A percentile compares a stretch with the other conserved stretches of the same genome.
Conservation (phyloP, 164 flowering plant species). For the Pachysandra terminalis region DNA sequence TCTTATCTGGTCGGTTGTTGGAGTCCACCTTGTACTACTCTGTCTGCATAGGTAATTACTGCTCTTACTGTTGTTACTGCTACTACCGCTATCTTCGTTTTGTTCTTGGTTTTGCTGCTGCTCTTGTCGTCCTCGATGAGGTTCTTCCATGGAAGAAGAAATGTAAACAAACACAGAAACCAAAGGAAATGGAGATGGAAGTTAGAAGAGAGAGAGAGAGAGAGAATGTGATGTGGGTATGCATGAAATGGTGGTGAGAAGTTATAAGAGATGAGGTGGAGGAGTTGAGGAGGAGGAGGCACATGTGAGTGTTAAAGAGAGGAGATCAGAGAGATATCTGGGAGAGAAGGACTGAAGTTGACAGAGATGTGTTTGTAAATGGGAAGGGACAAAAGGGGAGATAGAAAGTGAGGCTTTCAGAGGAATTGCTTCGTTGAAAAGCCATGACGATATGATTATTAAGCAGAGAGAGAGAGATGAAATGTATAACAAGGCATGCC, state of each 20-base stretch:
- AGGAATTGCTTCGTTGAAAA: conserved; percentile 58
- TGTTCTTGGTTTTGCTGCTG: conserved; percentile 23
- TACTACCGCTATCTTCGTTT: conserved; percentile 28
- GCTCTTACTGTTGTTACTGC: conserved; percentile 29
- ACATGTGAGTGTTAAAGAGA: conserved; percentile 28
- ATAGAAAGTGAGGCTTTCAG: conserved; percentile 47
- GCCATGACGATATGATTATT: conserved; percentile 37
- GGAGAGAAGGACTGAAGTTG: conserved; percentile 89
- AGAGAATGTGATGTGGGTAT: conserved; percentile 15
- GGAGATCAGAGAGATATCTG: conserved; percentile 67
- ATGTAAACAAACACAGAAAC: conserved; percentile 8
- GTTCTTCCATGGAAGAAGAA: conserved; percentile 47
- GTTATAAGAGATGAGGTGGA: conserved; percentile 18
- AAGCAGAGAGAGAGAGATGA: conserved; percentile 14
- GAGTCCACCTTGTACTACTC: conserved; percentile 87
- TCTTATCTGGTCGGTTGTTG: conserved; percentile 90
- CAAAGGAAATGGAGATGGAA: conserved; percentile 21
- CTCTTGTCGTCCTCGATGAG: conserved; percentile 31
- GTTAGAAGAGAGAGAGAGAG: conserved; percentile 2
- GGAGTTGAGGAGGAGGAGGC: conserved; percentile 12
- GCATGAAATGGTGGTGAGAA: conserved; percentile 15
- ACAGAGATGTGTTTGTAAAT: conserved; percentile 51
- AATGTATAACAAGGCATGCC: conserved; percentile 9
- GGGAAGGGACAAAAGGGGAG: conserved; percentile 72
- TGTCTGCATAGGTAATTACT: conserved; percentile 62